Evolutionary conservation across 768 basidiomycete species (phyloP), one percentile per base, ranked within the genome.

Genomic region (Lentinula guzmanii): DNA sequence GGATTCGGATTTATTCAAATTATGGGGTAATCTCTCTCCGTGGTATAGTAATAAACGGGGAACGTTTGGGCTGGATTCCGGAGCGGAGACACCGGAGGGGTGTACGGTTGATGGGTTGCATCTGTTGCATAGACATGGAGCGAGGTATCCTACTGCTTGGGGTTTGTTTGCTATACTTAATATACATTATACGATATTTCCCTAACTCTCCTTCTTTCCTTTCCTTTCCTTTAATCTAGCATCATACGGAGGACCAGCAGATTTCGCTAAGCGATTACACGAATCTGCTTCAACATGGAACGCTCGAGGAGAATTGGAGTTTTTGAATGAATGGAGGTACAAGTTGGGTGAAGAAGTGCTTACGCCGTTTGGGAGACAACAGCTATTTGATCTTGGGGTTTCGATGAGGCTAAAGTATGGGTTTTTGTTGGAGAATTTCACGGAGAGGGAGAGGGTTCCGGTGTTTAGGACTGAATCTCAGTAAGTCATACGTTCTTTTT

Each of bases 331-430:
- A 33, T 97, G 94, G 95, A 86, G 89, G 5, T 95, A 93, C 73
- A 90, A 91, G 66, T 83, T 98, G 2, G 95, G 95, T 13, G 87
- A 88, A 76, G 95, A 97, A 76, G 87, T 91, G 35, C 75, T 95
- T 62, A 94, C 93, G n/a, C 91, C 93, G 0, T 95, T 95, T 63
- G 93, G 94, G 52, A 78, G 94, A 52, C 86, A 91, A 66, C 93
- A 97, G 65, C 74, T 95, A 4, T 95, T 87, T 67, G 85, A 87
- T 66, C 74, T 91, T 61, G 86, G 89, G 41, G 78, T 90, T 11
- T 86, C 89, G 9, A 83, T 84, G 70, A 81, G 88, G 21, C 77
- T 91, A 65, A 86, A 91, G 76, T 94, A 93, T 65, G 92, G 91
- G 0, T 89, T 85, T 72, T 75, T 92, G 42, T 76, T 94, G 4